Conservation (phyloP, 1,284 basidiomycete genomes). For the Mycena citricolor region DNA sequence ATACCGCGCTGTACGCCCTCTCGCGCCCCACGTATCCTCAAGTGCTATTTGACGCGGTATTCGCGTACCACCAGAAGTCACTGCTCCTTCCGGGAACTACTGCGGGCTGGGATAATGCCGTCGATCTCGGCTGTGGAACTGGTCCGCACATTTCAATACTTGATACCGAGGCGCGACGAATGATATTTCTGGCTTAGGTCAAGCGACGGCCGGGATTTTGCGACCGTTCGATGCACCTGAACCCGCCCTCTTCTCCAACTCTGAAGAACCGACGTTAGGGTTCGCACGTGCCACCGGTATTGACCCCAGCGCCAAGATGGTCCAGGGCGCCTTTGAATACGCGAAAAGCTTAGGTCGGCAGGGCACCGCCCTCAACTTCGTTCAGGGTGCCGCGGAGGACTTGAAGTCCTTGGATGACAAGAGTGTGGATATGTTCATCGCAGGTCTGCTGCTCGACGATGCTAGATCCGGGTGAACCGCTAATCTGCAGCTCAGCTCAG, state of each 20-base stretch:
- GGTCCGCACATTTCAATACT: constrained; percentile 41
- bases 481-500: constrained; percentile 52
- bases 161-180: not conserved
- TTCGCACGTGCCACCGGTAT: constrained; percentile 69
- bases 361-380: constrained; percentile 39
- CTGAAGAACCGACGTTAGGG: constrained; percentile 49
- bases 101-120: constrained; percentile 53
- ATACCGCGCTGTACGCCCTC: constrained; percentile 62
- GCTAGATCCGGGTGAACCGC: too few relatives aligned
- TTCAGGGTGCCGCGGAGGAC: constrained; percentile 55
- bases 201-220: constrained; percentile 16
- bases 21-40: constrained; percentile 69
- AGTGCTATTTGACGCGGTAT: constrained; percentile 60
- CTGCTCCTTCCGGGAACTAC: constrained; percentile 24
- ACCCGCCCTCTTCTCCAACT: too few relatives aligned
- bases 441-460: constrained; percentile 64
- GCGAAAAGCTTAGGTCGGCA: constrained; percentile 9
- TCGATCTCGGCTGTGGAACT: constrained; percentile 85
- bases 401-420: constrained; percentile 51
- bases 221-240: too few relatives aligned
- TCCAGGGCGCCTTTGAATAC: constrained; percentile 56
- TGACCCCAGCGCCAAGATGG: constrained; percentile 77
- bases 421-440: constrained; percentile 73
- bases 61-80: constrained; percentile 50
- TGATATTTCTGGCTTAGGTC: not conserved